These are phyloP conservation scores for Phytophthora multivora DNA, from an alignment of 352 stramenopile species.

Conservation along the genomic window DNA sequence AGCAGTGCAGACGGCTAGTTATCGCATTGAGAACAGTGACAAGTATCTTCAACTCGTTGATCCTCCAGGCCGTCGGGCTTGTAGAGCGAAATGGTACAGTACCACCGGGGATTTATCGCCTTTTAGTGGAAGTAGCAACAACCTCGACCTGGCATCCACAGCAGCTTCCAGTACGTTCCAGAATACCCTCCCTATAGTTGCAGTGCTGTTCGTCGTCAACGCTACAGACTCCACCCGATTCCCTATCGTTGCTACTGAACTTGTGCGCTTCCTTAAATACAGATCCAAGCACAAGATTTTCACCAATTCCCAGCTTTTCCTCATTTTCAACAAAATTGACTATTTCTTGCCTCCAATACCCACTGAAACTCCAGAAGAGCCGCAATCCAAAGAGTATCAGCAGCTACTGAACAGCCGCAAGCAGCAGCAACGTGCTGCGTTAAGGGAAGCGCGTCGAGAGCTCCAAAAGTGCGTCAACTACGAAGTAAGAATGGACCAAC, in stretches of 20 bases:
- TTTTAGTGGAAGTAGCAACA: conserved; percentile 19
- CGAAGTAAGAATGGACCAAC: conserved; percentile 47
- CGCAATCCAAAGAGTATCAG: conserved; percentile 25
- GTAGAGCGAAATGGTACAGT: conserved; percentile 45
- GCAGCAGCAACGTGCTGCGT: conserved; percentile 32
- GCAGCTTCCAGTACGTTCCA: conserved; percentile 12
- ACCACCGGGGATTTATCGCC: conserved; percentile 8
- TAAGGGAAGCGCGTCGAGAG: conserved; percentile 46
- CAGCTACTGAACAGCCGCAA: conserved; percentile 26
- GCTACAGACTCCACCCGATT: conserved; percentile 50
- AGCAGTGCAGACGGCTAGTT: conserved; percentile 27
- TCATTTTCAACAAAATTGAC: conserved; percentile 70
- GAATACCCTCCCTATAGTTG: conserved; percentile 39
- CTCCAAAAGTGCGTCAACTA: conserved; percentile 60
- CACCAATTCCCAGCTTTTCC: conserved; percentile 43
- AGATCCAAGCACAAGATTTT: conserved; percentile 34
- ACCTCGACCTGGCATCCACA: conserved; percentile 20
- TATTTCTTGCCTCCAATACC: conserved; percentile 16
- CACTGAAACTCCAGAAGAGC: conserved; percentile 17
- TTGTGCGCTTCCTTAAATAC: conserved; percentile 53
- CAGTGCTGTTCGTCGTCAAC: conserved; percentile 60
- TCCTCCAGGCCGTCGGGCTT: conserved; percentile 39
- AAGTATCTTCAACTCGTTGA: conserved; percentile 56
- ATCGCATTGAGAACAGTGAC: conserved; percentile 44
- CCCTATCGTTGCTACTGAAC: conserved; percentile 52